A percentile compares a stretch with the other conserved stretches of the same genome.
phyloP scores from a whole-genome alignment of 331 rosid species.

The Rhamnella rubrinervis region DNA sequence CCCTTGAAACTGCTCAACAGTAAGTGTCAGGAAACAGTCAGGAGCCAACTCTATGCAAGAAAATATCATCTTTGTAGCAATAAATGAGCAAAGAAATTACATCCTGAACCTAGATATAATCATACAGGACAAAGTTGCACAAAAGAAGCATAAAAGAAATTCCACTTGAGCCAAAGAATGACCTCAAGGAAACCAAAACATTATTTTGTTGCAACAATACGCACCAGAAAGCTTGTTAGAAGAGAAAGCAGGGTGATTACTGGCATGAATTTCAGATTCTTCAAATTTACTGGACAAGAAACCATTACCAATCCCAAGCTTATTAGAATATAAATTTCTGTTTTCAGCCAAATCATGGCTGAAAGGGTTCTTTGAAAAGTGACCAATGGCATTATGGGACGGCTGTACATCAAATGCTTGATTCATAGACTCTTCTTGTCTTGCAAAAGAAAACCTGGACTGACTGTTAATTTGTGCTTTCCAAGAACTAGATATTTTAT shows the following conservation, averaged over 20 bases:
- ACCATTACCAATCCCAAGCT: constrained; percentile 49
- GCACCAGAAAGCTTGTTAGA: constrained; percentile 66
- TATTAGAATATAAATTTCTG: constrained; percentile 45
- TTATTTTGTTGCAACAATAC: constrained; percentile 16
- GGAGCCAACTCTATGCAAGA: not conserved
- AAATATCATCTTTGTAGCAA: not conserved
- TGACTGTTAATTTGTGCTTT: constrained; percentile 70
- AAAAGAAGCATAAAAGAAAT: not conserved
- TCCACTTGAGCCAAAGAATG: not conserved
- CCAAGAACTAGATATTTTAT: constrained; percentile 57
- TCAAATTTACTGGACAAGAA: constrained; percentile 42
- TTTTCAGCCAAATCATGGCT: constrained; percentile 51
- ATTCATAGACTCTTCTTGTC: constrained; percentile 67
- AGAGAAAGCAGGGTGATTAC: constrained; percentile 34
- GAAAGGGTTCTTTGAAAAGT: constrained; percentile 43
- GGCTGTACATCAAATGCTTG: constrained; percentile 48
- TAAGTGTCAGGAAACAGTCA: constrained; percentile 5
- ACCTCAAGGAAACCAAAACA: too few relatives aligned
- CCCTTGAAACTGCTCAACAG: constrained; percentile 59
- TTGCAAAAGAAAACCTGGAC: constrained; percentile 88
- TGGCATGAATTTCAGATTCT: constrained; percentile 49
- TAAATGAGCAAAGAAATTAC: too few relatives aligned
- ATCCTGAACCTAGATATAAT: too few relatives aligned
- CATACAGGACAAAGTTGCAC: too few relatives aligned
- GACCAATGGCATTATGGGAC: constrained; percentile 42